These are phyloP conservation scores for Suillus subalutaceus DNA, from an alignment of 768 basidiomycete species.

Conservation along the genomic window DNA sequence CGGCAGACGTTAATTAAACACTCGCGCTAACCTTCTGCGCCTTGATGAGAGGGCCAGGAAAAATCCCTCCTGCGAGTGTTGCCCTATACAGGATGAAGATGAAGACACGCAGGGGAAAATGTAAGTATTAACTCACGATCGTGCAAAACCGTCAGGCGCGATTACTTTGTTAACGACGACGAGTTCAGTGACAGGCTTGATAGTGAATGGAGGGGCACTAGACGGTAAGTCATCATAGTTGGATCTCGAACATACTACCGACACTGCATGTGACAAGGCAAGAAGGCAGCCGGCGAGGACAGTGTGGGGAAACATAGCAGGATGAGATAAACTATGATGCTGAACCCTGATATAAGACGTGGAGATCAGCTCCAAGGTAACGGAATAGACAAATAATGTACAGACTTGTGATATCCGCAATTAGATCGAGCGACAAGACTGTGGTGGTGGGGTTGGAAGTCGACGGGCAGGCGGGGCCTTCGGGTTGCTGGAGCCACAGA, in stretches of 20 bases:
- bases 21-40: conserved; percentile 40
- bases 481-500: background rate
- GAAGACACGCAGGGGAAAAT: background rate
- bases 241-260: conserved; percentile 16
- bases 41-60: conserved; percentile 51
- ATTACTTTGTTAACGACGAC: conserved; percentile 46
- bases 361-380: background rate
- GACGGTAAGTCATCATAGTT: conserved; percentile 8
- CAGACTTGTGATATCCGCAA: background rate
- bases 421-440: background rate
- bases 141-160: conserved; percentile 52
- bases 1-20: background rate
- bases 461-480: background rate
- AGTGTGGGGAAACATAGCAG: background rate
- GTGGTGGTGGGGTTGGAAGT: background rate
- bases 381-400: background rate
- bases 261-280: conserved; percentile 18
- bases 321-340: background rate
- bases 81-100: conserved; percentile 30
- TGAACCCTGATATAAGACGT: too few species aligned
- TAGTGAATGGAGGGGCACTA: conserved; percentile 13
- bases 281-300: background rate
- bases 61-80: conserved; percentile 47
- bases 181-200: conserved; percentile 36
- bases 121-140: conserved; percentile 32